Evolutionary conservation across 345 rosid genomes (phyloP).

Genomic region (Hibiscus syriacus): DNA sequence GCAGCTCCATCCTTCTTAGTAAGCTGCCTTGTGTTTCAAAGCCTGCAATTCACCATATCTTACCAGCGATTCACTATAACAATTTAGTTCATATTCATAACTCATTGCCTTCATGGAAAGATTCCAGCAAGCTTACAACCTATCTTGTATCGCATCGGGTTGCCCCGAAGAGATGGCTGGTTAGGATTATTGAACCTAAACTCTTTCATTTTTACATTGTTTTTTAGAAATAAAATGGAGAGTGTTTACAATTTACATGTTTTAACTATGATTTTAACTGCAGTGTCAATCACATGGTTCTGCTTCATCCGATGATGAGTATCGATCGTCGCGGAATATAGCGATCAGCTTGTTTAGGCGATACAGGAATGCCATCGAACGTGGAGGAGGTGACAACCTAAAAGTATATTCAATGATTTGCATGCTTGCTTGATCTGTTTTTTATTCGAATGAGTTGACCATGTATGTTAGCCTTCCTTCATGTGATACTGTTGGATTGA

Average conservation of each 20-base stretch:
- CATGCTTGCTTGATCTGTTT: conserved; percentile 14
- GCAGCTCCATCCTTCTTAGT: conserved; percentile 15
- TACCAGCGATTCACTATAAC: conserved; percentile 18
- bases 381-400: conserved; percentile 91
- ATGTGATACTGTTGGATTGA: conserved; percentile 12
- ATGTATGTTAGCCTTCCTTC: conserved; percentile 5
- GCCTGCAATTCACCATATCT: conserved; percentile 22
- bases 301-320: conserved; percentile 61
- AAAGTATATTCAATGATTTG: conserved; percentile 48
- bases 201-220: neutral
- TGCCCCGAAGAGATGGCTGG: conserved; percentile 50
- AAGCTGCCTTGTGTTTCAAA: conserved; percentile 13
- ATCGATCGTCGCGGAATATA: conserved; percentile 80
- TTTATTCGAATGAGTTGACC: neutral
- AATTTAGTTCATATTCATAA: conserved; percentile 14
- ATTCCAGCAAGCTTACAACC: conserved; percentile 21
- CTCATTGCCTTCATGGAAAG: conserved; percentile 35
- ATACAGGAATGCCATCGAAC: conserved; percentile 71
- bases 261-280: conserved; percentile 4
- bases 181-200: conserved; percentile 17
- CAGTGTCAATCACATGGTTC: conserved; percentile 52
- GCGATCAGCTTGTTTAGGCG: conserved; percentile 80
- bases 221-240: neutral
- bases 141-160: conserved; percentile 19
- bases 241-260: conserved; percentile 2